Conservation (phyloP, 768 basidiomycete genomes). For the Macrolepiota fuliginosa region DNA sequence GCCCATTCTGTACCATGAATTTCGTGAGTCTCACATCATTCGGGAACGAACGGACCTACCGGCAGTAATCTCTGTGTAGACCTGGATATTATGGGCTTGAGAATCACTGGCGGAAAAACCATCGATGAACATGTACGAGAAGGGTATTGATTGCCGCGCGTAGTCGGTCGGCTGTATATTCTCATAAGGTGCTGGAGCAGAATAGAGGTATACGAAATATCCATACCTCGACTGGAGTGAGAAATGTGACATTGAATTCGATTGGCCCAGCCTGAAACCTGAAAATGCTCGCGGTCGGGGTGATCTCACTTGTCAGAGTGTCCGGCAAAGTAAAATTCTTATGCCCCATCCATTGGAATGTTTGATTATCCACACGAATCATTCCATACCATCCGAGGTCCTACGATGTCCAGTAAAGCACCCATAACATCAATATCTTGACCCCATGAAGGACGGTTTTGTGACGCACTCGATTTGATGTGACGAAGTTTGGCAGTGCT, state of each 20-base stretch:
- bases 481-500: constrained; percentile 1
- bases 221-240: constrained; percentile 56
- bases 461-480: neutral
- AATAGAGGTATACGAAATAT: neutral
- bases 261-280: constrained; percentile 50
- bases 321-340: constrained; percentile 17
- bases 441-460: too few relatives aligned
- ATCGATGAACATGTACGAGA: constrained; percentile 41
- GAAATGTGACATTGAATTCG: constrained; percentile 47
- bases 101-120: constrained; percentile 33
- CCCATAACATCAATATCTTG: neutral
- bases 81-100: constrained; percentile 32
- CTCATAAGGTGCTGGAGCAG: neutral
- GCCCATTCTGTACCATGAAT: constrained; percentile 30
- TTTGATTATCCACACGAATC: constrained; percentile 42
- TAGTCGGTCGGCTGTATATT: constrained; percentile 37
- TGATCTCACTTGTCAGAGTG: constrained; percentile 29
- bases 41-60: constrained; percentile 16
- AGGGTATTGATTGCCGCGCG: constrained; percentile 52
- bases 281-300: constrained; percentile 53
- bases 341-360: constrained; percentile 44
- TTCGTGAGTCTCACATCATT: neutral
- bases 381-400: constrained; percentile 51
- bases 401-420: constrained; percentile 21
- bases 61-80: constrained; percentile 47